A percentile compares a stretch with the other conserved stretches of the same genome.
Evolutionary conservation across 2,329 filamentous ascomycete genomes (phyloP).

Genomic region (Phialocephala sp.): DNA sequence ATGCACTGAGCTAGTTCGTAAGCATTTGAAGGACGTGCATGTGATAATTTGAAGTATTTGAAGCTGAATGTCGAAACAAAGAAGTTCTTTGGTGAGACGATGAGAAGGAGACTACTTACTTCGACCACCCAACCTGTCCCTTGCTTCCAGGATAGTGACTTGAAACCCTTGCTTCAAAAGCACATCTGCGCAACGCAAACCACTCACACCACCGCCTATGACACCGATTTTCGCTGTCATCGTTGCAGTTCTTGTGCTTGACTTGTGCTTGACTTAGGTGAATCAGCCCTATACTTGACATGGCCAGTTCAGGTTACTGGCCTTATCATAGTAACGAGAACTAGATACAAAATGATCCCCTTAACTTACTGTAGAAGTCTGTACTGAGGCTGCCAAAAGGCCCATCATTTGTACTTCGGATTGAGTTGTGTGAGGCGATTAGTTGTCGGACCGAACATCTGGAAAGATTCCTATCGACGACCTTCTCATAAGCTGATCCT

Average conservation of each 20-base stretch:
- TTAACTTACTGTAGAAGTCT: no score
- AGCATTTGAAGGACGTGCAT: background rate
- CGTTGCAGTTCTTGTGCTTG: background rate
- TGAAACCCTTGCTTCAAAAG: constrained; percentile 57
- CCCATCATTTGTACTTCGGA: no score
- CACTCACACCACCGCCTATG: constrained; percentile 62
- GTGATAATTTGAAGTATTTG: background rate
- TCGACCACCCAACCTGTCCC: constrained; percentile 58
- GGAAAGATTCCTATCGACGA: no score
- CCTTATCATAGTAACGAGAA: no score
- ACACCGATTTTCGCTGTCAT: constrained; percentile 45
- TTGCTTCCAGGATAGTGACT: constrained; percentile 63
- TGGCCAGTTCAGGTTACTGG: no score
- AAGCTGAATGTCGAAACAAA: no score
- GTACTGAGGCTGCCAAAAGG: no score
- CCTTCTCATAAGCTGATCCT: no score
- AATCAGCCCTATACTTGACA: no score
- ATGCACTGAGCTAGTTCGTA: constrained; percentile 5
- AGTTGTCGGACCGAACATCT: no score
- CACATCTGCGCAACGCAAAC: constrained; percentile 61
- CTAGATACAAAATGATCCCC: no score
- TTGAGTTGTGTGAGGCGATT: no score
- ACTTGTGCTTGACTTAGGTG: background rate
- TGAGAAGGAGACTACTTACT: background rate
- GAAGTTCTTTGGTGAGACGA: background rate